Evolutionary conservation across 768 basidiomycete species (phyloP), one percentile per base, ranked within the genome.

Genomic region (Mycena indigotica): DNA sequence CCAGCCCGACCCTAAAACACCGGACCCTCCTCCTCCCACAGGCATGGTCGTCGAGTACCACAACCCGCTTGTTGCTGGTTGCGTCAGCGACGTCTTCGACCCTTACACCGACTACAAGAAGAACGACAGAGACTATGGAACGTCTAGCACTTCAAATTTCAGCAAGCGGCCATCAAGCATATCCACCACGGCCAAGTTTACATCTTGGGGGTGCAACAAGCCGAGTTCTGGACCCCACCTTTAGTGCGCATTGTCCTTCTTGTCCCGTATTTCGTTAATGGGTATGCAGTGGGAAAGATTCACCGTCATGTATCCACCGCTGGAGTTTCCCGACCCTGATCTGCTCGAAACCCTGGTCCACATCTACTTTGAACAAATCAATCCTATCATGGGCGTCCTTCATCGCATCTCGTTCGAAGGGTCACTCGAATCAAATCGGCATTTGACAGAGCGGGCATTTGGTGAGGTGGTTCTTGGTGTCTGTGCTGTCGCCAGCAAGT

Each of bases 341-440:
- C 74, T 93, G 15, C 72, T 83, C n/a, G 64, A 67, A 15, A 57
- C 62, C 1, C 75, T 93, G 26, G 72, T 89, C 50, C 38, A 54
- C 17, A 45, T 45, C 41, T 45, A 21, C 68, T 93, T 93, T 63
- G 66, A 67, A 0, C 65, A 78, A 29, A 54, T 80, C 52, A 86
- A 91, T 61, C 55, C 70, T 13, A 66, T 79, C 39, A 61, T 78
- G 3, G 88, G 89, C 0, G 68, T 93, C 4, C 71, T 95, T 5
- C 91, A 93, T 64, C 77, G 80, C 1, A 84, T 84, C 0, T 81
- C 80, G 13, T 92, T 93, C 63, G 75, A 83, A 57, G 70, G 73
- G 23, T 74, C 77, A 39, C 60, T 86, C 24, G 60, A 63, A 2
- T 70, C 77, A 5, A 75, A 77, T 1, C 64, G 81, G 13, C 84